Base-by-base conservation (phyloP, 2,329 filamentous ascomycete species). In the Scedosporium boydii region DNA sequence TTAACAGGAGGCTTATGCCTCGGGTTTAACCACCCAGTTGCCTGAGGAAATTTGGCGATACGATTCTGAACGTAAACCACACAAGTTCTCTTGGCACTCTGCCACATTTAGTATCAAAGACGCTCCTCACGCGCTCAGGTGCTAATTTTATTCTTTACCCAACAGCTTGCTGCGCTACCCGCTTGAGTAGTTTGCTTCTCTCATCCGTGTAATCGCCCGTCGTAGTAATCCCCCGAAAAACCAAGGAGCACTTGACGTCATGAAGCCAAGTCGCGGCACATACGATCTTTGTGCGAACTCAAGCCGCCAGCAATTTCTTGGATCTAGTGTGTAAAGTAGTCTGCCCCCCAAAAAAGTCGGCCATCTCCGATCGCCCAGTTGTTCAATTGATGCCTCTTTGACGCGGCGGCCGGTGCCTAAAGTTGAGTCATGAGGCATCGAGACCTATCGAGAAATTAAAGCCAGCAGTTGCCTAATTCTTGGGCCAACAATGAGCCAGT, bases 1-100 rank as follows among this genome's bases (percentile, higher is more conserved):
- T 71, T 63, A 63, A 63, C 51, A 7, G 44, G n/a, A n/a, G 21
- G 60, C 27, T 12, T 58, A 57, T 55, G 59, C 60, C 59, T 53
- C 27, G 23, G 56, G 64, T 59, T 61, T 62, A 71, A 73, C 70
- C 71, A 67, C 70, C 65, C 65, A 70, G 68, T 62, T 67, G 66
- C 59, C 53, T 66, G 70, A 69, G 70, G 70, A 72, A 46, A 51
- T 14, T 56, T 42, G 59, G 59, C 59, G 9, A 41, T 51, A 38
- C 10, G 34, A 60, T 61, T 21, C 51, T 23, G 23, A 55, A 29
- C 23, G 23, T 55, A 27, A 55, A 55, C 51, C 51, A 14, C 18
- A 23, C 18, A 23, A 48, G 44, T 23, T 48, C 44, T n/a, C 16
- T 48, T 10, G 14, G 44, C 21, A 23, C 44, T 21, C 5, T 7